phyloP scores from a whole-genome alignment of 1,139 yeast species.

The Geotrichum klebahnii region DNA sequence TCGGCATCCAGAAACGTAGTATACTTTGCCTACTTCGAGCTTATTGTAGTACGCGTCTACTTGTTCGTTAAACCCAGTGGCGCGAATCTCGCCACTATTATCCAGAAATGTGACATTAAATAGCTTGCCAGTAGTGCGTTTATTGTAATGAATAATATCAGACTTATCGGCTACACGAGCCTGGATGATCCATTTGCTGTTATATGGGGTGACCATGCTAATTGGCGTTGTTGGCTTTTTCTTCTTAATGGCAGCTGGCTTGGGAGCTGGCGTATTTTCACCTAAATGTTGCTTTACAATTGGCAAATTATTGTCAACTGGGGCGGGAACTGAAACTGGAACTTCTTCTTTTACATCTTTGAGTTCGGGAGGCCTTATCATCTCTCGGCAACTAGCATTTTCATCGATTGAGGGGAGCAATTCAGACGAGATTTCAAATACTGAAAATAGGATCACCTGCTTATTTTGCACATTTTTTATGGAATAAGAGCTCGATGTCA shows the following conservation, averaged over 20 bases:
- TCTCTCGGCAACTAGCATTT: neutral
- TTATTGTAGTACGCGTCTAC: constrained; percentile 74
- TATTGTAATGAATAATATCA: constrained; percentile 79
- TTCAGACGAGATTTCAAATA: neutral
- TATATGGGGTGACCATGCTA: constrained; percentile 87
- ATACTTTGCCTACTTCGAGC: constrained; percentile 85
- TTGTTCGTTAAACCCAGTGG: constrained; percentile 86
- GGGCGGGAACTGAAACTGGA: constrained; percentile 5
- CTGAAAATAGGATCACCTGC: constrained; percentile 1
- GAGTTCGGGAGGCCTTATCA: neutral
- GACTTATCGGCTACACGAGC: constrained; percentile 88
- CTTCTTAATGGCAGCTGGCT: neutral
- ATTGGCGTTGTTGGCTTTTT: constrained; percentile 55
- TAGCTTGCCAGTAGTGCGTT: constrained; percentile 61
- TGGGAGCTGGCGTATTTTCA: constrained; percentile 12
- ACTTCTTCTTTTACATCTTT: neutral
- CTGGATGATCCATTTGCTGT: constrained; percentile 84
- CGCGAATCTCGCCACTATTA: constrained; percentile 93
- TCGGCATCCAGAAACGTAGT: constrained; percentile 75
- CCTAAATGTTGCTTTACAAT: constrained; percentile 18
- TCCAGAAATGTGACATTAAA: constrained; percentile 86
- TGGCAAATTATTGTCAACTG: constrained; percentile 7
- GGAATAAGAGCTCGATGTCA: constrained; percentile 6
- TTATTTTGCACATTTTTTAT: constrained; percentile 10
- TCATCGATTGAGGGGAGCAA: constrained; percentile 2